Evolutionary conservation across 768 basidiomycete species (phyloP), one percentile per base, ranked within the genome.

Genomic region (Macrolepiota fuliginosa): DNA sequence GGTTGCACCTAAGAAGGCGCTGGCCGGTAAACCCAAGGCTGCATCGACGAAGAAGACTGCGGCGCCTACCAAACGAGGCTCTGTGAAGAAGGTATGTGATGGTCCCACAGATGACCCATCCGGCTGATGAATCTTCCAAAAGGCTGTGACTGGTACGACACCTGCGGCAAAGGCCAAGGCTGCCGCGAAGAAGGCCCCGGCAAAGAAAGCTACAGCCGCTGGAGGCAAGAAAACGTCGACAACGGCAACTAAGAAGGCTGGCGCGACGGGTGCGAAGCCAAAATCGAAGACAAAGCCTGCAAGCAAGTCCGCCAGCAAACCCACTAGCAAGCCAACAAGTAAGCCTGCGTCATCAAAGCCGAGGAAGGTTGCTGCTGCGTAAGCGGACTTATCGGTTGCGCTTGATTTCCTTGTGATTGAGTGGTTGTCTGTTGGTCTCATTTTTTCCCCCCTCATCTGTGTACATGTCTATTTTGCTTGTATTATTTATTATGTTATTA

Each of bases 81-180:
- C 79, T 1, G 84, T 82, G 9, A 91, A 90, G 81, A 91, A 89
- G 84, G 86, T 86, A 22, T 12, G 60, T 39, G 40, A 58, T 54
- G 29, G 19, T 49, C 25, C 49, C 58, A 46, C 27, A 22, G 54
- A 22, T 24, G 54, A 9, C 45, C 19, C 29, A 29, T 64, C 15
- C 10, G 45, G 51, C 29, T 62, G 46, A 62, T 40, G 49, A 39
- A 51, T 47, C 25, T 65, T 56, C n/a, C 54, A 56, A 32, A 32
- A 88, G 87, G 76, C 79, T 64, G 75, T 81, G 25, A 87, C 82
- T 40, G 84, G 86, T 9, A 74, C 77, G 0, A 76, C 74, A 11
- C 67, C 81, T 25, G 68, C 81, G 37, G 62, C 78, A 49, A 79
- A 76, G 66, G 75, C 77, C 3, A 78, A 77, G 68, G 65, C 71